Evolutionary conservation across 352 stramenopile species (phyloP).

Genomic region (Globisporangium takayamanum): DNA sequence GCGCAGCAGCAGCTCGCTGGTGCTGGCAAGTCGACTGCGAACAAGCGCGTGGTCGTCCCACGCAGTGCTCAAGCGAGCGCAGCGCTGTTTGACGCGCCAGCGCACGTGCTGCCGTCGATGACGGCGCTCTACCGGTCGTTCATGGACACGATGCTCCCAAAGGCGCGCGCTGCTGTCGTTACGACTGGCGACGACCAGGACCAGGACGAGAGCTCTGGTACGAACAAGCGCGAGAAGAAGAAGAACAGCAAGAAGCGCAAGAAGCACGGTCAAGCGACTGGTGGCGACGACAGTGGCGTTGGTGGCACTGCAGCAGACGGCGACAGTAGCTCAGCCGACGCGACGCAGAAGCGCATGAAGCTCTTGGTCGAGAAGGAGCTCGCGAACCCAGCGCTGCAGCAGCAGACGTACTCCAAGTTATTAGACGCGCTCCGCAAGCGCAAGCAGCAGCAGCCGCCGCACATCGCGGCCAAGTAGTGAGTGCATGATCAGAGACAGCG

Average conservation of each 20-base stretch:
- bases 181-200: slow-evolving; percentile 3
- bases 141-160: slow-evolving; percentile 84
- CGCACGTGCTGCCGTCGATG: slow-evolving; percentile 80
- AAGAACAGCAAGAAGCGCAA: slow-evolving; percentile 65
- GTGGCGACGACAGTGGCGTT: slow-evolving; percentile 19
- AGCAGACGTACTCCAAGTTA: slow-evolving; percentile 69
- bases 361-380: slow-evolving; percentile 63
- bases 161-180: slow-evolving; percentile 24
- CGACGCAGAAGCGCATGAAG: slow-evolving; percentile 57
- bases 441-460: slow-evolving; percentile 25
- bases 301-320: neutral
- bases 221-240: slow-evolving; percentile 26
- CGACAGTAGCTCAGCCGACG: slow-evolving; percentile 20
- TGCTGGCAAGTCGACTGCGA: slow-evolving; percentile 17
- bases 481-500: neutral
- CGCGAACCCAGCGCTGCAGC: slow-evolving; percentile 40
- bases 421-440: slow-evolving; percentile 57
- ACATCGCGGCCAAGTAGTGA: neutral
- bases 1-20: slow-evolving; percentile 5
- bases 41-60: slow-evolving; percentile 10
- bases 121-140: slow-evolving; percentile 78
- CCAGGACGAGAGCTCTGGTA: slow-evolving; percentile 4
- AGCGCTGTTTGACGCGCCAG: slow-evolving; percentile 70
- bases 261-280: slow-evolving; percentile 26
- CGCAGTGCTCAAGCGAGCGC: slow-evolving; percentile 13